These are phyloP conservation scores for Saccharomyces cerevisiae DNA, from an alignment of 805 yeast species.

Conservation along the genomic window DNA sequence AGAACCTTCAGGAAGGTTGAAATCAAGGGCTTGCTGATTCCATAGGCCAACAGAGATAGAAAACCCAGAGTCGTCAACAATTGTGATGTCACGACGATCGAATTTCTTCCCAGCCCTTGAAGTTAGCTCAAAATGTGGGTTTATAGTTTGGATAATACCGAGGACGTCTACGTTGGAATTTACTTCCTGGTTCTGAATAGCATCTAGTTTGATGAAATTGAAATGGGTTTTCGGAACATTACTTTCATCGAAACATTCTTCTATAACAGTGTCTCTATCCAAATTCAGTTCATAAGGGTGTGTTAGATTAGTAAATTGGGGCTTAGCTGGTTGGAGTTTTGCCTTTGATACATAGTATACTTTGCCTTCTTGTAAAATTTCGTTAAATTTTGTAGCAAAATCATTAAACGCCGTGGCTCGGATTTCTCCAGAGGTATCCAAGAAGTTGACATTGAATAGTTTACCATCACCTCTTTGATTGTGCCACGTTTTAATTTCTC, in stretches of 20 bases:
- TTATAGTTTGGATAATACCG: slow-evolving; percentile 74
- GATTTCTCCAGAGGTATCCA: slow-evolving; percentile 94
- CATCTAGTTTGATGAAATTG: slow-evolving; percentile 62
- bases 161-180: slow-evolving; percentile 76
- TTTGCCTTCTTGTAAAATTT: slow-evolving; percentile 75
- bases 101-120: slow-evolving; percentile 88
- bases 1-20: slow-evolving; percentile 62
- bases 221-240: slow-evolving; percentile 74
- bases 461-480: slow-evolving; percentile 84
- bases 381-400: slow-evolving; percentile 69
- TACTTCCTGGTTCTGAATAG: slow-evolving; percentile 58
- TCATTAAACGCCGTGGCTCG: slow-evolving; percentile 92
- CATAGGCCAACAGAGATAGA: slow-evolving; percentile 78
- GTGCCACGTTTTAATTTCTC: slow-evolving; percentile 82
- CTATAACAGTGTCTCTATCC: slow-evolving; percentile 70
- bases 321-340: slow-evolving; percentile 73
- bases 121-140: slow-evolving; percentile 66
- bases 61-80: slow-evolving; percentile 78
- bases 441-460: slow-evolving; percentile 74
- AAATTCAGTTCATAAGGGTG: slow-evolving; percentile 84
- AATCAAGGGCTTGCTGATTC: slow-evolving; percentile 81
- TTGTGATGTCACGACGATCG: slow-evolving; percentile 79
- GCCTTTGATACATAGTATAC: slow-evolving; percentile 80
- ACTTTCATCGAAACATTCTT: slow-evolving; percentile 50
- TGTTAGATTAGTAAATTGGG: slow-evolving; percentile 71